Base-by-base conservation (phyloP, 1,139 yeast genomes). In the Saccharomyces hybrid region DNA sequence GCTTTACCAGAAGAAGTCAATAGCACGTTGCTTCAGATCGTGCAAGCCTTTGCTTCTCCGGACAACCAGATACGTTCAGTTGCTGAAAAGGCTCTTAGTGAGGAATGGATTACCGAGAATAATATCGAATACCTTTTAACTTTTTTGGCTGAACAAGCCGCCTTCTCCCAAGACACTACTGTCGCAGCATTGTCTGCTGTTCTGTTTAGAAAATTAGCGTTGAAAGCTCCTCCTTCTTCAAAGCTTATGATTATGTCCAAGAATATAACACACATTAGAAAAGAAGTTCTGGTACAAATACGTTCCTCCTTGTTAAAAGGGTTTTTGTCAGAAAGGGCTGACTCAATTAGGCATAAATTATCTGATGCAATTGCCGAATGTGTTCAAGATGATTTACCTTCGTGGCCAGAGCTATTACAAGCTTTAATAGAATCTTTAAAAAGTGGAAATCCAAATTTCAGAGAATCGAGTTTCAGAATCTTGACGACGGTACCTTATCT, bases 331-430 rank as follows among this genome's bases (percentile, higher is more conserved):
- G 84, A 78, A 56, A 86, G 84, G 67, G 75, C 86, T 25, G 81
- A 81, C 57, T 63, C 64, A 47, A 91, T 90, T 41, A 84, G 98
- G 69, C 97, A 91, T 70, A 93, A 93, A 69, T 76, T 93, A 54
- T 84, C 97, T 4, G 99, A 93, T 74, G 96, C 96, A 4, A 87
- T 93, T 55, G 88, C 98, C 1, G 98, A 91, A 70, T 82, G 93
- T 47, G 95, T 97, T 3, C 84, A 82, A 62, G 83, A 79, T 50
- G 88, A 83, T 62, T 70, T 75, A 42, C 75, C 76, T 27, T 71
- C 77, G 13, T 91, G 98, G 98, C 80, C 83, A 30, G 91, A 87
- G 50, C 78, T 91, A 50, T 73, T 89, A 49, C 90, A 89, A 51
- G 82, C 90, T 1, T 75, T 91, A 51, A 80, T 88, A 62, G 84